These are phyloP conservation scores for Paspalum vaginatum DNA, from an alignment of 176 grass and related monocot genomes.

Conservation along the genomic window DNA sequence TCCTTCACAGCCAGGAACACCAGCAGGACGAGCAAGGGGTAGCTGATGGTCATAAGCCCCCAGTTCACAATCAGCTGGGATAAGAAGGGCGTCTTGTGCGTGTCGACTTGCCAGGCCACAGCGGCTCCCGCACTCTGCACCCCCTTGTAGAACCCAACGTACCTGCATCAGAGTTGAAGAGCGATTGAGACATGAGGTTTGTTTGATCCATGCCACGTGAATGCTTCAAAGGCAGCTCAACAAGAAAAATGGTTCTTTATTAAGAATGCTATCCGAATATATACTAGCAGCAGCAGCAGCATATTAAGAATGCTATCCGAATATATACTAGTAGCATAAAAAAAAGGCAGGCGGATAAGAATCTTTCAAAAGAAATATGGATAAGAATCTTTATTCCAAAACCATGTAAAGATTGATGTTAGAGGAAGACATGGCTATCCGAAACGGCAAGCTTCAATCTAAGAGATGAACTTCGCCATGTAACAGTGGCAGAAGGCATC, in stretches of 20 bases:
- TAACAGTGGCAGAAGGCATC: neutral
- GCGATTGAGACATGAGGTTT: neutral
- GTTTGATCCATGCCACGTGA: neutral
- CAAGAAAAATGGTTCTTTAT: neutral
- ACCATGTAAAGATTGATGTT: neutral
- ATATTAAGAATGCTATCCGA: no score
- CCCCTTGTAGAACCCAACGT: constrained; percentile 92
- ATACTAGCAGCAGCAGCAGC: no score
- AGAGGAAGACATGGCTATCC: neutral
- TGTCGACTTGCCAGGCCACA: constrained; percentile 81
- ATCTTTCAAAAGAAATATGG: constrained; percentile 6
- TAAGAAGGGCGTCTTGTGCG: constrained; percentile 36
- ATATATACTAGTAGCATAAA: neutral
- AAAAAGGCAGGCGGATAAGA: neutral
- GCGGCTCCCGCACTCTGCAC: constrained; percentile 91
- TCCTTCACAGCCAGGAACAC: constrained; percentile 80
- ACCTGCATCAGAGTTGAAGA: constrained; percentile 50
- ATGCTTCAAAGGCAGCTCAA: neutral
- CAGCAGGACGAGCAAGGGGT: constrained; percentile 69
- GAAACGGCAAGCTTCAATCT: neutral
- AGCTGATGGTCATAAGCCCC: constrained; percentile 77
- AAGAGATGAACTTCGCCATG: neutral
- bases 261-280: no score
- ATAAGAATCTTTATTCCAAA: constrained; percentile 11
- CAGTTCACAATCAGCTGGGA: constrained; percentile 80